phyloP scores from a whole-genome alignment of 768 basidiomycete genomes.

The Hemileccinum impolitum region DNA sequence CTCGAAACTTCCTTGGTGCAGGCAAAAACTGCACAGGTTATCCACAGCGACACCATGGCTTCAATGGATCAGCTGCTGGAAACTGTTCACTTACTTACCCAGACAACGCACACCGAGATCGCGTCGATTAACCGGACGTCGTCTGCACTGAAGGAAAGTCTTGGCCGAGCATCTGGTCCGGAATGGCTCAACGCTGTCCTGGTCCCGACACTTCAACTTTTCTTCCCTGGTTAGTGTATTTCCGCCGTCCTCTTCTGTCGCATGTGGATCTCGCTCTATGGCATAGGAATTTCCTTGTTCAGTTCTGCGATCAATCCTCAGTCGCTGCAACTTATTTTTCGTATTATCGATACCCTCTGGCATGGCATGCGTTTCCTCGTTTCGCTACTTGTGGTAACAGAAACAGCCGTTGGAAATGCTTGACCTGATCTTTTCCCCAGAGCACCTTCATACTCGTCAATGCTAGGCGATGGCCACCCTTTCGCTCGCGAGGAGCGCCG shows the following conservation, averaged over 20 bases:
- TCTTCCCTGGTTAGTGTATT: slow-evolving; percentile 24
- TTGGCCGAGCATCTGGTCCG: slow-evolving; percentile 18
- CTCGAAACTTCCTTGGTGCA: slow-evolving; percentile 32
- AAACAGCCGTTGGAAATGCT: not conserved
- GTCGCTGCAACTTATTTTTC: slow-evolving; percentile 24
- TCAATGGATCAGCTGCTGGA: slow-evolving; percentile 36
- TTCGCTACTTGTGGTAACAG: slow-evolving; percentile 43
- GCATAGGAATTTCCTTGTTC: slow-evolving; percentile 10
- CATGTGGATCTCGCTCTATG: not conserved
- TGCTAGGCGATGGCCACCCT: slow-evolving; percentile 18
- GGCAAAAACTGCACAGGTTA: slow-evolving; percentile 30
- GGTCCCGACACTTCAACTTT: slow-evolving; percentile 10
- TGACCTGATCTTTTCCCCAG: slow-evolving; percentile 23
- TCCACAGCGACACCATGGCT: slow-evolving; percentile 36
- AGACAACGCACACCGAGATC: slow-evolving; percentile 41
- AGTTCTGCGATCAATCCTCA: slow-evolving; percentile 23
- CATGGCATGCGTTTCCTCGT: slow-evolving; percentile 30
- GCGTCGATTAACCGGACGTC: slow-evolving; percentile 47
- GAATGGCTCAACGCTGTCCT: slow-evolving; percentile 23
- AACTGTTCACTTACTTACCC: slow-evolving; percentile 37
- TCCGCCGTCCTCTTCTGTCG: not conserved
- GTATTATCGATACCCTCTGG: slow-evolving; percentile 28
- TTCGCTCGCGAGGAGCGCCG: not conserved
- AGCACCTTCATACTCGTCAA: slow-evolving; percentile 35
- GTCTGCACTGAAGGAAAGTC: slow-evolving; percentile 22